Evolutionary conservation across 2,329 filamentous ascomycete species (phyloP).

Genomic region (Pyrenochaeta sp.): DNA sequence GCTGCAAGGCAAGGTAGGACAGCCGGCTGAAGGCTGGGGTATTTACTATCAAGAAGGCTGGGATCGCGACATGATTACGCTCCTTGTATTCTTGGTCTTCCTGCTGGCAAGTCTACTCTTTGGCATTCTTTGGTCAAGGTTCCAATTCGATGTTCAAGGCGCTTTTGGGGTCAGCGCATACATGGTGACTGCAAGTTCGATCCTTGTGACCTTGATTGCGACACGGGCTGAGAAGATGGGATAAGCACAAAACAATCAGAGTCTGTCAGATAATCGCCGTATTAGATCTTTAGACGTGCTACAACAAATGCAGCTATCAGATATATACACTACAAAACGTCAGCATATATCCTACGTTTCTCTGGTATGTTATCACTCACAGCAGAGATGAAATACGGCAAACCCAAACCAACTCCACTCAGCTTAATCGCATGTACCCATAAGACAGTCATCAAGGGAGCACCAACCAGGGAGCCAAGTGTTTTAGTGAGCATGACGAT

Average conservation of each 20-base stretch:
- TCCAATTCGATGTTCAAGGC: constrained; percentile 33
- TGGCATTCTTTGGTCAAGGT: constrained; percentile 29
- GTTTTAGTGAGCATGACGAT: constrained; percentile 51
- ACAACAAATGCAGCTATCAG: constrained; percentile 12
- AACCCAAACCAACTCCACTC: constrained; percentile 42
- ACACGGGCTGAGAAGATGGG: constrained; percentile 4
- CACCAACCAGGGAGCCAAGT: constrained; percentile 45
- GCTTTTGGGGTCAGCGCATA: constrained; percentile 32
- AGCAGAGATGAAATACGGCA: constrained; percentile 48
- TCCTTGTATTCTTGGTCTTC: constrained; percentile 22
- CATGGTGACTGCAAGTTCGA: constrained; percentile 13
- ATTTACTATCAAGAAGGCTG: constrained; percentile 36
- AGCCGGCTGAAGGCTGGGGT: constrained; percentile 40
- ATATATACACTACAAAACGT: constrained; percentile 18
- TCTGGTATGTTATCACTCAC: constrained; percentile 27
- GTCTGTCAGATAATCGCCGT: no score
- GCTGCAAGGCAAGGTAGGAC: constrained; percentile 20
- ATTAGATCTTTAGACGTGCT: constrained; percentile 5
- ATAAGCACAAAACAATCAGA: neutral
- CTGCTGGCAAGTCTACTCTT: constrained; percentile 28
- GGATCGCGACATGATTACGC: constrained; percentile 23
- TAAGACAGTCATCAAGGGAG: constrained; percentile 47
- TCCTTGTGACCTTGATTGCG: constrained; percentile 15
- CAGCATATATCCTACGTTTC: neutral
- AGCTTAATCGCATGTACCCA: constrained; percentile 48